These are phyloP conservation scores for Botryotinia globosa DNA, from an alignment of 2,329 filamentous ascomycete genomes.

Conservation along the genomic window DNA sequence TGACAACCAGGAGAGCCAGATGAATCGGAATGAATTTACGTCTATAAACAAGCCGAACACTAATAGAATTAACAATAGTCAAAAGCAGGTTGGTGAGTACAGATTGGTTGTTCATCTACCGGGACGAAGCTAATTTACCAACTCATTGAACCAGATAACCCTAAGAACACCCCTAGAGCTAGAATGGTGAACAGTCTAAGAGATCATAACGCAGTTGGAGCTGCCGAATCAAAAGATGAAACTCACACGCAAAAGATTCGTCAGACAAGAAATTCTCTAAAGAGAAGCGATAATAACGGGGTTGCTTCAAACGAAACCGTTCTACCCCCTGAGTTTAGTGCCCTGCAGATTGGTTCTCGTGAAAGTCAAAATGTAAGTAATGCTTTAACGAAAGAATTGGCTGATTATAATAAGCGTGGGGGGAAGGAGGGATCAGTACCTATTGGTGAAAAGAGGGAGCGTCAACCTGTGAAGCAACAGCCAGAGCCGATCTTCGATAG, in stretches of 20 bases:
- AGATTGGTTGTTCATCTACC: neutral
- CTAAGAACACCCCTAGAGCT: neutral
- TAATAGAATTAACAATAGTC: neutral
- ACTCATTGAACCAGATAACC: neutral
- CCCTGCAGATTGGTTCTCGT: neutral
- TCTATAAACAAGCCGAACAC: neutral
- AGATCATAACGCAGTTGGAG: neutral
- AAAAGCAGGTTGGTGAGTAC: neutral
- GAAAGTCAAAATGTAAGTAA: neutral
- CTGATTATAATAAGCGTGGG: neutral
- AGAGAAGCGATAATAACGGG: neutral
- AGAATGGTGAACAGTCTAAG: neutral
- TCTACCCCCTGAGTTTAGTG: fast-evolving
- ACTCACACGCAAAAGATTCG: neutral
- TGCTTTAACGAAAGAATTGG: neutral
- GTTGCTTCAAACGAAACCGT: neutral
- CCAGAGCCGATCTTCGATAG: neutral
- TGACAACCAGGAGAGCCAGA: neutral
- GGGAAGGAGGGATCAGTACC: neutral
- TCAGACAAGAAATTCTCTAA: neutral
- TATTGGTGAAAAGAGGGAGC: neutral
- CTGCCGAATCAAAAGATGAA: neutral
- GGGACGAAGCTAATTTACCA: neutral
- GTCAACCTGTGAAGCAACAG: neutral
- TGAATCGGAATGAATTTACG: neutral